These are phyloP conservation scores for Penicillium sp. DNA, from an alignment of 2,329 filamentous ascomycete genomes.

Conservation along the genomic window DNA sequence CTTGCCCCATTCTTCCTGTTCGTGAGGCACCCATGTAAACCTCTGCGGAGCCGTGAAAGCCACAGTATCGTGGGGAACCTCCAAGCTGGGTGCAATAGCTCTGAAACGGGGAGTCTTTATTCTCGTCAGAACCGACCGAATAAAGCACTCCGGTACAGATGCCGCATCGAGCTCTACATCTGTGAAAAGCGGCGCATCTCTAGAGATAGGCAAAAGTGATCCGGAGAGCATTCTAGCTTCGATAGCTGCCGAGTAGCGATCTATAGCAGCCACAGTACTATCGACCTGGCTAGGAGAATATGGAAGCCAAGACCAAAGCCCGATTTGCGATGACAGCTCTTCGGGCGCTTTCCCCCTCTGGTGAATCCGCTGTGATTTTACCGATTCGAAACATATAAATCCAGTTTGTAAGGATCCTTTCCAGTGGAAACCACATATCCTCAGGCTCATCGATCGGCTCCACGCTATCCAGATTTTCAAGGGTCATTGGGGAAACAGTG, in stretches of 20 bases:
- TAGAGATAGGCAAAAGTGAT: slow-evolving; percentile 1
- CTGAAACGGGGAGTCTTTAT: not conserved
- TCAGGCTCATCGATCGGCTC: slow-evolving; percentile 12
- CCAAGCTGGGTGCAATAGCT: not conserved
- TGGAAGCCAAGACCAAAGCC: slow-evolving; percentile 12
- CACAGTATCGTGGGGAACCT: not conserved
- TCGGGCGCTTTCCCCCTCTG: not conserved
- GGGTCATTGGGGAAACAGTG: not conserved
- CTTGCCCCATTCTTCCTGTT: not conserved
- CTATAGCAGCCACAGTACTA: slow-evolving; percentile 13
- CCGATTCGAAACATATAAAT: slow-evolving; percentile 15
- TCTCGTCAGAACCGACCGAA: not conserved
- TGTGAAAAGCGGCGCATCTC: not conserved
- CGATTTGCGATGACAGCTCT: not conserved
- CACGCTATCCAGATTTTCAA: slow-evolving; percentile 7
- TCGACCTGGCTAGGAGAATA: slow-evolving; percentile 12
- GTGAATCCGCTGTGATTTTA: not conserved
- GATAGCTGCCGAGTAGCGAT: slow-evolving; percentile 5
- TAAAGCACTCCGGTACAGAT: not conserved
- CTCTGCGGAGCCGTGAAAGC: not conserved
- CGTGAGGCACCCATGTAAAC: not conserved
- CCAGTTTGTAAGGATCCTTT: slow-evolving; percentile 19
- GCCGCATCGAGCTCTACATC: slow-evolving; percentile 1
- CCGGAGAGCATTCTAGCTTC: not conserved
- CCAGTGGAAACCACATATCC: slow-evolving; percentile 16